Evolutionary conservation across 345 rosid genomes (phyloP).

Genomic region (Populus ilicifolia): DNA sequence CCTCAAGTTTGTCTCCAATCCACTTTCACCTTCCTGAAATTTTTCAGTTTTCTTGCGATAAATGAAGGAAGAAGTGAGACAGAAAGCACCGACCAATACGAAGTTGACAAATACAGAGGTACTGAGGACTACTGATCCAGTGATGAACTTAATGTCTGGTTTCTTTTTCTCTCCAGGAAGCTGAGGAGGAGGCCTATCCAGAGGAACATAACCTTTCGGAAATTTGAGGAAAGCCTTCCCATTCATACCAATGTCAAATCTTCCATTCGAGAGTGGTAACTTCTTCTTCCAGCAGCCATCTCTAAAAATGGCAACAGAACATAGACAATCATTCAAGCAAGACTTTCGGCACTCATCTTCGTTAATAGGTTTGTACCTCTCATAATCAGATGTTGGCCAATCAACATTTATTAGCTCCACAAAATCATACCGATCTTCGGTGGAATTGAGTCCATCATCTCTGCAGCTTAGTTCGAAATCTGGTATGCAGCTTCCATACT

Average conservation of each 20-base stretch:
- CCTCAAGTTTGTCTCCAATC: slow-evolving; percentile 20
- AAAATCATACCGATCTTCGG: background rate
- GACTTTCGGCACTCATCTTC: background rate
- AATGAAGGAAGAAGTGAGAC: slow-evolving; percentile 5
- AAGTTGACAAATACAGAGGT: slow-evolving; percentile 26
- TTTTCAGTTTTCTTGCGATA: background rate
- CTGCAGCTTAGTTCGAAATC: background rate
- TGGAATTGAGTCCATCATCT: background rate
- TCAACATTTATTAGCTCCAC: background rate
- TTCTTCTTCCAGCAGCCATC: slow-evolving; percentile 38
- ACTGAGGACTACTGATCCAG: slow-evolving; percentile 25
- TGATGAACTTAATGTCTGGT: slow-evolving; percentile 9
- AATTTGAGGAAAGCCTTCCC: slow-evolving; percentile 28
- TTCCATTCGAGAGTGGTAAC: slow-evolving; percentile 36
- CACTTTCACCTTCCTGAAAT: background rate
- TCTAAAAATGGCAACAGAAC: slow-evolving; percentile 8
- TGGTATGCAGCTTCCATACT: slow-evolving; percentile 4
- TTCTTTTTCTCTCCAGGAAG: background rate
- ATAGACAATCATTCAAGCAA: background rate
- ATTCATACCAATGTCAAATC: background rate
- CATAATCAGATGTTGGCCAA: background rate
- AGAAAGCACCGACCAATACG: slow-evolving; percentile 7
- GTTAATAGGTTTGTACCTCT: slow-evolving; percentile 2
- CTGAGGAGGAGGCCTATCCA: background rate
- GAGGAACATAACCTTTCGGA: slow-evolving; percentile 15